phyloP scores from a whole-genome alignment of 345 rosid species.

The sweet orange (Citrus sinensis) region DVS_A1.0 CM039162.1:30341501-30342000 shows the following conservation, averaged over 20 bases:
- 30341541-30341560: conserved; percentile 31
- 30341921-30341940: background rate
- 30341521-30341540: background rate
- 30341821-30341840: background rate
- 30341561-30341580: conserved; percentile 26
- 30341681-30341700: conserved; percentile 44
- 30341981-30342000: background rate
- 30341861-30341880: background rate
- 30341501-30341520: background rate
- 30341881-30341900: background rate
- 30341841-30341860: conserved; percentile 15
- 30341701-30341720: conserved; percentile 16
- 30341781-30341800: conserved; percentile 24
- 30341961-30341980: background rate
- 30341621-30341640: conserved; percentile 61
- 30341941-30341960: background rate
- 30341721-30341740: background rate
- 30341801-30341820: conserved; percentile 10
- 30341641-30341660: conserved; percentile 58
- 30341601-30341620: conserved; percentile 51
- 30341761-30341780: conserved; percentile 8
- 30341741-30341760: conserved; percentile 26
- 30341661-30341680: conserved; percentile 63
- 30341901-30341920: conserved; percentile 12
- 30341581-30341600: conserved; percentile 25